A percentile compares a stretch with the other conserved stretches of the same genome.
phyloP scores from a whole-genome alignment of 306 rosid species.

The Citrullus amarus region DNA sequence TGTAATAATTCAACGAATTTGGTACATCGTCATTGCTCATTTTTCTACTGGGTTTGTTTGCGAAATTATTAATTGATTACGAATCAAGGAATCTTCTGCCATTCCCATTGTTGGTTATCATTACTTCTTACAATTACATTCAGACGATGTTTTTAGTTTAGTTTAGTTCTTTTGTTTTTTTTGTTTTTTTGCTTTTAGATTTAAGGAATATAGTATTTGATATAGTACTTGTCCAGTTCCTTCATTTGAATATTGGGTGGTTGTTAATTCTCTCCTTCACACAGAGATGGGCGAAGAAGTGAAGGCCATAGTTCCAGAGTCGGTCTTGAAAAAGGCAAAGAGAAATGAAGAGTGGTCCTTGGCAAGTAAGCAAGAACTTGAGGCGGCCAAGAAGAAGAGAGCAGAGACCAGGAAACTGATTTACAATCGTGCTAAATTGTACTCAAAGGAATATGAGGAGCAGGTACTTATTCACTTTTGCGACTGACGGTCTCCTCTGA shows the following conservation, averaged over 20 bases:
- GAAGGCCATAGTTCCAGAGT: constrained; percentile 52
- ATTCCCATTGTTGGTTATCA: background rate
- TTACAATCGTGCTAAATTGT: constrained; percentile 54
- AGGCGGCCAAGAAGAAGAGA: constrained; percentile 50
- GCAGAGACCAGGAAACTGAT: constrained; percentile 55
- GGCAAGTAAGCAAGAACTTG: constrained; percentile 37
- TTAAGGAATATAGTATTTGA: background rate
- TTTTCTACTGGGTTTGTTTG: background rate
- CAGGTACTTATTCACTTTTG: constrained; percentile 25
- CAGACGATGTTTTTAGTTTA: background rate
- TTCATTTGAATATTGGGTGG: background rate
- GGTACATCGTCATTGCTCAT: background rate
- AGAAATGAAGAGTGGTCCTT: constrained; percentile 76
- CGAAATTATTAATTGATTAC: background rate
- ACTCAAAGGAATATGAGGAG: constrained; percentile 40
- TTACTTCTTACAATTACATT: background rate
- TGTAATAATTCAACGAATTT: background rate
- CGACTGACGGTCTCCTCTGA: background rate
- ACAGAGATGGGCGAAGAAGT: constrained; percentile 51
- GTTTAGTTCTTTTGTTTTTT: too few relatives aligned
- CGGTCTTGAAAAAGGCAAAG: constrained; percentile 67
- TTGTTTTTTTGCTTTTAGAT: background rate
- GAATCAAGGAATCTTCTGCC: background rate
- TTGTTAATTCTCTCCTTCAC: background rate
- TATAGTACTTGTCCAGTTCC: background rate